Evolutionary conservation across 805 yeast species (phyloP).

Genomic region (Dipodascus geniculatus): DNA sequence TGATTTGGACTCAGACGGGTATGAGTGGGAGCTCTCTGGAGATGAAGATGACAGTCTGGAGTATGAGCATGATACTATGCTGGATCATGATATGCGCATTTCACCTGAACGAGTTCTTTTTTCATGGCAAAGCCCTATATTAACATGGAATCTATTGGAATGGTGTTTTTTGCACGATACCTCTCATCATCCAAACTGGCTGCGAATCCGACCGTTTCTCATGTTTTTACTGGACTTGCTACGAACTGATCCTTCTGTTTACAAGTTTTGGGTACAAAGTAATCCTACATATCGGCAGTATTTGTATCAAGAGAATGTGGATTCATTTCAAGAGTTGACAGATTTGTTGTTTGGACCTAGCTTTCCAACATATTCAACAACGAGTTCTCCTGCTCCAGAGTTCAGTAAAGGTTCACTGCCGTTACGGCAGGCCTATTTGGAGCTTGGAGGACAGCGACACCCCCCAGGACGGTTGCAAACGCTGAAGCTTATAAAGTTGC

Average conservation of each 20-base stretch:
- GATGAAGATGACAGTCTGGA: neutral
- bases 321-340: neutral
- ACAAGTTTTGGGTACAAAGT: neutral
- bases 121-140: neutral
- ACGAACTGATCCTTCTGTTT: neutral
- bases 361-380: neutral
- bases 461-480: neutral
- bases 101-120: neutral
- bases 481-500: neutral
- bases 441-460: neutral
- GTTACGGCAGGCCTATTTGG: neutral
- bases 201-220: neutral
- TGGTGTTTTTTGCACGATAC: constrained; percentile 1
- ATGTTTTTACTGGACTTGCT: neutral
- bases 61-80: neutral
- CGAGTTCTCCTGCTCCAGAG: neutral
- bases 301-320: neutral
- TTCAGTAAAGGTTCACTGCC: neutral
- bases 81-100: neutral
- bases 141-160: neutral
- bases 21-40: too few species aligned
- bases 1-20: too few species aligned
- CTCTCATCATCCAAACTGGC: neutral
- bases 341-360: neutral
- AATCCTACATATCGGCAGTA: neutral